Base-by-base conservation (phyloP, 1,284 basidiomycete genomes). In the Leccinum ponderosum region DNA sequence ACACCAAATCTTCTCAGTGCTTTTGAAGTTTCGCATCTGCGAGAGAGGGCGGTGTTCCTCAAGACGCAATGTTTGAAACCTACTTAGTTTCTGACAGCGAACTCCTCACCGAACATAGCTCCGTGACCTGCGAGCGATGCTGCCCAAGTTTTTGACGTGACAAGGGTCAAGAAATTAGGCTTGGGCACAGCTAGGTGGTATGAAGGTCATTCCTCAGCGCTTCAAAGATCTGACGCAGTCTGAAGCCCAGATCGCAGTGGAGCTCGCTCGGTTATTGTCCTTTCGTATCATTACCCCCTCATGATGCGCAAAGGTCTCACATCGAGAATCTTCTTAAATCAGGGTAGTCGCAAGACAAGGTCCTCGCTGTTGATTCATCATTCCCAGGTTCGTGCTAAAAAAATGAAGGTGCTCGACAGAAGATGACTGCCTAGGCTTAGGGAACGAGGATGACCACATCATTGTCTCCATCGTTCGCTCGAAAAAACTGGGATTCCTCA, bases 281-380 rank as follows among this genome's bases (percentile, higher is more conserved):
- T 76, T 63, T 55, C 70, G 65, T 2, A 65, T 76, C 47, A 64
- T 76, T 4, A 76, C 74, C 0, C 75, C 87, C 47, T 1, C 90
- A 90, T 76, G 86, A 87, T 64, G 81, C 76, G 1, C 89, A 90
- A 69, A 76, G 86, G 11, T 78, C 69, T 51, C 59, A 69, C n/a
- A 79, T 91, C 65, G 84, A 87, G 64, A 62, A 69, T 0, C 60
- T 47, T 4, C 78, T 90, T 70, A 80, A 82, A 64, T 62, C 66
- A 1, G 75, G 66, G 27, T 53, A 74, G 0, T 86, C 81, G 84
- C 74, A 78, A 52, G 82, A 87, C 67, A 87, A 80, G 54, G 83
- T 81, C 57, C 87, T 86, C 69, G 83, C 82, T 77, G 82, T 89
- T 20, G 85, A 87, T 69, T 84, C 85, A 48, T 84, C 85, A 48